Conservation (phyloP, 106 monocot species). For the Dendrobium catenatum region DNA sequence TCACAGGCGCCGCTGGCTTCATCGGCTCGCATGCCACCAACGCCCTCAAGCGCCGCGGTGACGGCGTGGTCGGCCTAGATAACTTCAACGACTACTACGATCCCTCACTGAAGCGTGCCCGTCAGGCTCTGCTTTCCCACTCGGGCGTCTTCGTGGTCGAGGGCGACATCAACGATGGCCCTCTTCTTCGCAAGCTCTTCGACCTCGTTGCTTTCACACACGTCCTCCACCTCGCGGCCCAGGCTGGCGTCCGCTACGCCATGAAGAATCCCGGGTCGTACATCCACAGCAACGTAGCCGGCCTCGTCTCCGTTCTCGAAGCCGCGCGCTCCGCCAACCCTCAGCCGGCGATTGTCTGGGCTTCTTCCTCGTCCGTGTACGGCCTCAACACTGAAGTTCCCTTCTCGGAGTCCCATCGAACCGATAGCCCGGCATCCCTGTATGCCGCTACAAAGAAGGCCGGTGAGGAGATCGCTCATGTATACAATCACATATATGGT, state of each 20-base stretch:
- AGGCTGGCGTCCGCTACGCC: slow-evolving; percentile 23
- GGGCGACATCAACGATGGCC: slow-evolving; percentile 20
- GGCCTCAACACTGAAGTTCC: slow-evolving; percentile 21
- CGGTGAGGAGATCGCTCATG: slow-evolving; percentile 21
- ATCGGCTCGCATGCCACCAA: slow-evolving; percentile 15
- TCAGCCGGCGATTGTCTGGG: slow-evolving; percentile 22
- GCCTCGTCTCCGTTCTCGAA: slow-evolving; percentile 19
- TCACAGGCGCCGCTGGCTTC: slow-evolving; percentile 23
- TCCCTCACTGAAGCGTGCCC: slow-evolving; percentile 16
- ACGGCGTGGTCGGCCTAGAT: slow-evolving; percentile 22
- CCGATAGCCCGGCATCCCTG: slow-evolving; percentile 14
- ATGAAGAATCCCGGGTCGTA: slow-evolving; percentile 22
- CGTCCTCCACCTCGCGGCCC: slow-evolving; percentile 20
- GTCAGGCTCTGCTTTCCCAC: slow-evolving; percentile 13
- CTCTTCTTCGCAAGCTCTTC: slow-evolving; percentile 19
- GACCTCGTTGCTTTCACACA: slow-evolving; percentile 21
- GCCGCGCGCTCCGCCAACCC: slow-evolving; percentile 16
- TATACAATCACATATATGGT: slow-evolving; percentile 21
- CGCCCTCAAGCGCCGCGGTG: slow-evolving; percentile 21
- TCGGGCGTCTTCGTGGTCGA: slow-evolving; percentile 15
- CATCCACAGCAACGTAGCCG: slow-evolving; percentile 18
- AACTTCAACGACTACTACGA: slow-evolving; percentile 31
- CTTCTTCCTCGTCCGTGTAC: slow-evolving; percentile 18
- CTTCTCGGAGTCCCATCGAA: slow-evolving; percentile 14
- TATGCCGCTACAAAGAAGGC: slow-evolving; percentile 23